These are phyloP conservation scores for Parafenestella ontariensis DNA, from an alignment of 2,329 filamentous ascomycete species.

Conservation along the genomic window DNA sequence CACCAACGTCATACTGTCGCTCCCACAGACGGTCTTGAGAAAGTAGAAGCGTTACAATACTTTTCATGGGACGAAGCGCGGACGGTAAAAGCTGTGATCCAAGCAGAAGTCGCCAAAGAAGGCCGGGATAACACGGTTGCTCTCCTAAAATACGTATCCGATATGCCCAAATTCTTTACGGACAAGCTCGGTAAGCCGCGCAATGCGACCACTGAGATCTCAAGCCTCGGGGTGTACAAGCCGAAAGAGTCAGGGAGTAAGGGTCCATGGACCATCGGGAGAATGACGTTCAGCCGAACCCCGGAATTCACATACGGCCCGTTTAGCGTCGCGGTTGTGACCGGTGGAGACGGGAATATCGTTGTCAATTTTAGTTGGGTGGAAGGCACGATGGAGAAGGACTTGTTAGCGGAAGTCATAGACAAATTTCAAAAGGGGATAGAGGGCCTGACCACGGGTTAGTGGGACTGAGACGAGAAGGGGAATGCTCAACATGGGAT, in stretches of 20 bases:
- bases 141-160: constrained; percentile 51
- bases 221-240: neutral
- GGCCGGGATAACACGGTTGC: constrained; percentile 44
- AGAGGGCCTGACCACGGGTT: neutral
- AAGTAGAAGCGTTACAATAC: neutral
- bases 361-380: constrained; percentile 52
- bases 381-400: constrained; percentile 43
- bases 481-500: constrained; percentile 16
- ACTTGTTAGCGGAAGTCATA: constrained; percentile 29
- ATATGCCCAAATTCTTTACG: constrained; percentile 49
- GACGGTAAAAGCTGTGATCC: constrained; percentile 20
- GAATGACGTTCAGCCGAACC: constrained; percentile 56
- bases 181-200: constrained; percentile 47
- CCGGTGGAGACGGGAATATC: constrained; percentile 55
- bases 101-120: constrained; percentile 21
- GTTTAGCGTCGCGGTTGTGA: constrained; percentile 50
- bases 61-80: constrained; percentile 32
- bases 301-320: constrained; percentile 46
- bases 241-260: neutral
- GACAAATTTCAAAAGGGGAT: constrained; percentile 10
- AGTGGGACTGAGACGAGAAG: too few species aligned
- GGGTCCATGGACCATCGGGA: neutral
- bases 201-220: neutral
- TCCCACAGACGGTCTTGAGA: neutral
- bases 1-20: constrained; percentile 11